Conservation (phyloP, 345 rosid species). For the Orychophragmus violaceus region DNA sequence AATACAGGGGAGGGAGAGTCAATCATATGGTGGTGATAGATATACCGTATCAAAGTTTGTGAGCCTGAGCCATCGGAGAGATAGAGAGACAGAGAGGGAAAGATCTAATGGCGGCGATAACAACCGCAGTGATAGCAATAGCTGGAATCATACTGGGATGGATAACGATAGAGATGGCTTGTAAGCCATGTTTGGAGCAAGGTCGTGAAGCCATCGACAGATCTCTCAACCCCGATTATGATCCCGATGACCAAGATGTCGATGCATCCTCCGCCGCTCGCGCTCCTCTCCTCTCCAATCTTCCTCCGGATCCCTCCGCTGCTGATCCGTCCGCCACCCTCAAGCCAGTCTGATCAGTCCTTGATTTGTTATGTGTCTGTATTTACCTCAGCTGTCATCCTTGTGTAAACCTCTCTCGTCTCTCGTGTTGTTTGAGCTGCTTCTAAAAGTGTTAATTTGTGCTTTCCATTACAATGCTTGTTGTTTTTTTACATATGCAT, state of each 20-base stretch:
- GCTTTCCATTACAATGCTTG: too few species aligned
- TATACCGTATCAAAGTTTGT: neutral
- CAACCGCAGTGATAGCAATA: slow-evolving; percentile 59
- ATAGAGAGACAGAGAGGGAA: neutral
- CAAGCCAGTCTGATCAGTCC: slow-evolving; percentile 35
- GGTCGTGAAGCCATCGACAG: slow-evolving; percentile 79
- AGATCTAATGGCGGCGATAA: slow-evolving; percentile 52
- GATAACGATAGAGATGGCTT: slow-evolving; percentile 77
- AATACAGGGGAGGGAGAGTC: neutral
- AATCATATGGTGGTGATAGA: neutral
- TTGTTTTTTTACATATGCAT: too few species aligned
- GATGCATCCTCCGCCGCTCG: slow-evolving; percentile 23
- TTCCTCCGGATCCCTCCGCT: slow-evolving; percentile 10
- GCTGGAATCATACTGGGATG: slow-evolving; percentile 69
- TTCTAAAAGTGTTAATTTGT: neutral
- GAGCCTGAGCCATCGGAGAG: slow-evolving; percentile 2
- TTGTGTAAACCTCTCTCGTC: neutral
- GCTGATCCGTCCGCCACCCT: slow-evolving; percentile 21
- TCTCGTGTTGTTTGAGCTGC: neutral
- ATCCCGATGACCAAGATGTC: slow-evolving; percentile 51
- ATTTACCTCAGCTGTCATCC: neutral
- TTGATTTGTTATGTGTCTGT: neutral
- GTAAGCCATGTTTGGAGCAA: slow-evolving; percentile 68
- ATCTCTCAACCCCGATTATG: slow-evolving; percentile 76
- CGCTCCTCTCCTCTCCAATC: slow-evolving; percentile 38